Percentiles rank a stretch among this genome's conserved stretches.
These are phyloP conservation scores for Lodderomyces beijingensis DNA, from an alignment of 1,139 yeast genomes.

Conservation along the genomic window DNA sequence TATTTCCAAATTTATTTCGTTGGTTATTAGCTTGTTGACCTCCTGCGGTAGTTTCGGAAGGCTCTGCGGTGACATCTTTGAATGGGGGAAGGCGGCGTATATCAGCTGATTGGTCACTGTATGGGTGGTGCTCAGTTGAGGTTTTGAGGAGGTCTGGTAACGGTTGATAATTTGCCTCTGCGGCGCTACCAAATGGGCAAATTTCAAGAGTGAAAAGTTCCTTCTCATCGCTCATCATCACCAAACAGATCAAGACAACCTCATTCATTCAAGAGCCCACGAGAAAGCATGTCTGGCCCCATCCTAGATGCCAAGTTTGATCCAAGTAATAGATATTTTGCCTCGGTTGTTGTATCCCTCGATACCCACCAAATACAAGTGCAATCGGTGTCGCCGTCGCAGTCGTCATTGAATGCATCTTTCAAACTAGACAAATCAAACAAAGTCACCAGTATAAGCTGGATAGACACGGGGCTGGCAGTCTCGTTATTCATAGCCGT, in stretches of 20 bases:
- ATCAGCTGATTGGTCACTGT: too few relatives aligned
- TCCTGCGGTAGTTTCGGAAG: too few relatives aligned
- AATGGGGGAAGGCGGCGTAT: too few relatives aligned
- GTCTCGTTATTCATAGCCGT: constrained; percentile 47
- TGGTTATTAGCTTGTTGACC: too few relatives aligned
- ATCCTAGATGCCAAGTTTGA: constrained; percentile 45
- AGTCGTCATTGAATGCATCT: constrained; percentile 34
- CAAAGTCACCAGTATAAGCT: constrained; percentile 48
- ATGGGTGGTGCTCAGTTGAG: too few relatives aligned
- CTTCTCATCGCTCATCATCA: constrained; percentile 4
- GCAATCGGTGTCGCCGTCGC: constrained; percentile 39
- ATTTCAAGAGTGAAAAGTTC: too few relatives aligned
- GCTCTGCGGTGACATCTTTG: too few relatives aligned
- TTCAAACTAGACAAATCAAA: constrained; percentile 54
- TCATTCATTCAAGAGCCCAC: too few relatives aligned
- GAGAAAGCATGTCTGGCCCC: constrained; percentile 16
- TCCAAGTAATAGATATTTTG: constrained; percentile 55
- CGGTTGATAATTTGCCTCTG: too few relatives aligned
- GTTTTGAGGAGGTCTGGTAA: too few relatives aligned
- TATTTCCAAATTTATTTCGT: constrained; percentile 66
- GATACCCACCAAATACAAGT: constrained; percentile 73
- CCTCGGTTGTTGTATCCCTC: constrained; percentile 64
- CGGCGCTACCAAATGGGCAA: too few relatives aligned
- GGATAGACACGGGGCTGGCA: constrained; percentile 44
- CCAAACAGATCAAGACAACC: not conserved